Conservation (phyloP, 768 basidiomycete species). For the Porpolomopsis calyptriformis region DNA sequence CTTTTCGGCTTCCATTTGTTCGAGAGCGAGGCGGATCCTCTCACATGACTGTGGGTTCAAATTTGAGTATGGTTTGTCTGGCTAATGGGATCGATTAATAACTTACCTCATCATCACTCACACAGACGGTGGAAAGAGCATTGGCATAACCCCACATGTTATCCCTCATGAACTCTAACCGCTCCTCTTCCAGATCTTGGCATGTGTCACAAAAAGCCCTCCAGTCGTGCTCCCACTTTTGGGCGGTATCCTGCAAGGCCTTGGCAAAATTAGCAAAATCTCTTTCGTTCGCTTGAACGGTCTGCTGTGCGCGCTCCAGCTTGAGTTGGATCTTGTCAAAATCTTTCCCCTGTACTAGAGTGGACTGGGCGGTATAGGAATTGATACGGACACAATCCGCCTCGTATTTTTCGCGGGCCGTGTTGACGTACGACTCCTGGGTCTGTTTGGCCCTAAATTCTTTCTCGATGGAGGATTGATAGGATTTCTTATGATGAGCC, state of each 20-base stretch:
- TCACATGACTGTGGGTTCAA: slow-evolving; percentile 74
- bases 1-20: slow-evolving; percentile 77
- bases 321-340: slow-evolving; percentile 82
- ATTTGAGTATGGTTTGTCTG: slow-evolving; percentile 4
- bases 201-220: slow-evolving; percentile 88
- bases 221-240: slow-evolving; percentile 91
- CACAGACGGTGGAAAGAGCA: slow-evolving; percentile 90
- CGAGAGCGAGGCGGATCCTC: slow-evolving; percentile 71
- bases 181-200: slow-evolving; percentile 92
- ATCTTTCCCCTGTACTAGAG: slow-evolving; percentile 87
- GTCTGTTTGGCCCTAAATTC: slow-evolving; percentile 81
- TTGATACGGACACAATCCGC: slow-evolving; percentile 88
- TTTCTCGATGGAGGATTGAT: slow-evolving; percentile 76
- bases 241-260: slow-evolving; percentile 65
- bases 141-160: slow-evolving; percentile 96
- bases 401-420: slow-evolving; percentile 91
- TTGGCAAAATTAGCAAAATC: slow-evolving; percentile 86
- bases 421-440: slow-evolving; percentile 76
- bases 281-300: slow-evolving; percentile 81
- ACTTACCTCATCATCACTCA: slow-evolving; percentile 86
- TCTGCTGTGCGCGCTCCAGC: slow-evolving; percentile 83
- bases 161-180: slow-evolving; percentile 91
- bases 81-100: neutral
- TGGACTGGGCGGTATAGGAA: slow-evolving; percentile 72
- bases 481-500: slow-evolving; percentile 59